Percentiles rank a stretch among this genome's conserved stretches.
These are phyloP conservation scores for Actinomucor elegans DNA, from an alignment of 371 early-diverging fungal species.

Conservation along the genomic window DNA sequence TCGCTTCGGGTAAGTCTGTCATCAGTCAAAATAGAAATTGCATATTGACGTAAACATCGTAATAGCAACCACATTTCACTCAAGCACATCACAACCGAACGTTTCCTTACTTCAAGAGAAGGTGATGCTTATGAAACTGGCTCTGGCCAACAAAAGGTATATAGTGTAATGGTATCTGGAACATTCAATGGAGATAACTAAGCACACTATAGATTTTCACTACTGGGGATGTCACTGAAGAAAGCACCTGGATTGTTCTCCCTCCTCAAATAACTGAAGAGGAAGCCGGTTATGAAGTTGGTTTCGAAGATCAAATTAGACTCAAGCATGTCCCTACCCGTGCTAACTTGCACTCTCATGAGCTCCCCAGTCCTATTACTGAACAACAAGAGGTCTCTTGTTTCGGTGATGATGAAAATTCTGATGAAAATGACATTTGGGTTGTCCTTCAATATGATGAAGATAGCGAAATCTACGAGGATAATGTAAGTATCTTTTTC, in stretches of 20 bases:
- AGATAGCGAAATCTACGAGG: constrained; percentile 38
- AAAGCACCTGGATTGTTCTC: constrained; percentile 56
- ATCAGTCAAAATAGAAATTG: not conserved
- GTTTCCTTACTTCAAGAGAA: constrained; percentile 45
- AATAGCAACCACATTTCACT: constrained; percentile 19
- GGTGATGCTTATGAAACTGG: constrained; percentile 40
- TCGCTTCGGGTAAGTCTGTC: constrained; percentile 9
- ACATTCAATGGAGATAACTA: not conserved
- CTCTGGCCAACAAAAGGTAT: constrained; percentile 52
- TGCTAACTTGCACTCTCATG: constrained; percentile 62
- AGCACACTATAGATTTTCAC: constrained; percentile 30
- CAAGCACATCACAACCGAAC: constrained; percentile 59
- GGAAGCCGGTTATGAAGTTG: constrained; percentile 47
- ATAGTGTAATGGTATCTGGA: not conserved
- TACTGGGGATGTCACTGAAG: constrained; percentile 32
- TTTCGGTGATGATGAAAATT: constrained; percentile 46
- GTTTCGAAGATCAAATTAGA: constrained; percentile 54
- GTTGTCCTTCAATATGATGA: constrained; percentile 39
- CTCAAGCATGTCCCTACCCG: constrained; percentile 54
- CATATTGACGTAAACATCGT: not conserved
- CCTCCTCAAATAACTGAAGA: constrained; percentile 40
- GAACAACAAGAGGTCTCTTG: constrained; percentile 66
- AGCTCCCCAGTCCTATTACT: constrained; percentile 46
- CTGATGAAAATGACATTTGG: constrained; percentile 67
- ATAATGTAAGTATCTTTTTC: constrained; percentile 8